phyloP scores from a whole-genome alignment of 768 basidiomycete species.

The Boletellus ananas region DNA sequence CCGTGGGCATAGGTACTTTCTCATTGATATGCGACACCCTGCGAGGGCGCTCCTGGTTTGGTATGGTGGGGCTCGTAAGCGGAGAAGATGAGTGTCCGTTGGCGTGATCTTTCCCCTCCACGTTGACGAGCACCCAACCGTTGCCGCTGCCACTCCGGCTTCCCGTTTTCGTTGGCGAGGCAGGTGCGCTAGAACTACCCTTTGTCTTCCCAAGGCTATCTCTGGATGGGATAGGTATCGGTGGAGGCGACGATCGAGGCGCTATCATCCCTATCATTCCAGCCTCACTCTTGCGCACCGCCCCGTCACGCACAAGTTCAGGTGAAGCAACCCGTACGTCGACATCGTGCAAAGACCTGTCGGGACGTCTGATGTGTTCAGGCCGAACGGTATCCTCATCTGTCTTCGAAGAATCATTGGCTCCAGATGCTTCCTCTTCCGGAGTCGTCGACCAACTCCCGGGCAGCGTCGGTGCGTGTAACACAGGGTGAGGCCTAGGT shows the following conservation, averaged over 20 bases:
- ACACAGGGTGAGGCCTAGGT: conserved; percentile 19
- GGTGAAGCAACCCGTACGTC: conserved; percentile 51
- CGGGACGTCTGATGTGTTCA: conserved; percentile 27
- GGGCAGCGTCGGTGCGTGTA: conserved; percentile 40
- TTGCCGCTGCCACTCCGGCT: conserved; percentile 39
- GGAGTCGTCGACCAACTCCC: conserved; percentile 55
- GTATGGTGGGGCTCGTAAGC: conserved; percentile 26
- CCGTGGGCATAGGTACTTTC: conserved; percentile 38
- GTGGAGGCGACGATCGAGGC: conserved; percentile 23
- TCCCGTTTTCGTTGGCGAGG: conserved; percentile 33
- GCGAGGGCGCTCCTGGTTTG: conserved; percentile 28
- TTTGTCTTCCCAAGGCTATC: conserved; percentile 24
- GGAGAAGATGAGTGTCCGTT: conserved; percentile 23
- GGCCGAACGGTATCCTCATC: conserved; percentile 26
- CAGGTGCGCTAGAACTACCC: conserved; percentile 22
- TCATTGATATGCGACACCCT: conserved; percentile 25
- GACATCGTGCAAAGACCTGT: conserved; percentile 46
- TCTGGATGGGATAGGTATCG: conserved; percentile 26
- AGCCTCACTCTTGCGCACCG: conserved; percentile 58
- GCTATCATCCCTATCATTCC: conserved; percentile 53
- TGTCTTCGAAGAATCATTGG: conserved; percentile 22
- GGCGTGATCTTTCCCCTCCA: conserved; percentile 42
- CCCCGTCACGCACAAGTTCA: conserved; percentile 43
- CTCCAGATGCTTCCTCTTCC: conserved; percentile 45
- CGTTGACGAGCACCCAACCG: conserved; percentile 67